These are phyloP conservation scores for Arthrobotrys sinensis DNA, from an alignment of 2,329 filamentous ascomycete species.

Conservation along the genomic window DNA sequence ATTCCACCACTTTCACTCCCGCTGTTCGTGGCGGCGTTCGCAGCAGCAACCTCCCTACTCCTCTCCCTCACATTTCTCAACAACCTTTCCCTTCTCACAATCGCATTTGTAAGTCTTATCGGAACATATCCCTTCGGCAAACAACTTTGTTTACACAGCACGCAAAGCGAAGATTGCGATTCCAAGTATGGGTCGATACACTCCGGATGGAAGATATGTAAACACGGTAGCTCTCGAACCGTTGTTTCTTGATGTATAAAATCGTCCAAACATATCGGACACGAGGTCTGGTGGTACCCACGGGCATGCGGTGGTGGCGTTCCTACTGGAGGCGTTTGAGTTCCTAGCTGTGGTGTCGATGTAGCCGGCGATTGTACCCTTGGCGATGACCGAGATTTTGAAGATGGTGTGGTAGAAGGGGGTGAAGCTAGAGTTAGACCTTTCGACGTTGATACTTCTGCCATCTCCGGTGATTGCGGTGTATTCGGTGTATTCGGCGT, in stretches of 20 bases:
- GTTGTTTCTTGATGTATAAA: conserved; percentile 79
- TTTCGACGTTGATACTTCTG: conserved; percentile 24
- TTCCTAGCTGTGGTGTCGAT: background rate
- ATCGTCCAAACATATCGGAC: conserved; percentile 90
- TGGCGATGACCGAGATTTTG: conserved; percentile 9
- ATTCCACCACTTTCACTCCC: conserved; percentile 24
- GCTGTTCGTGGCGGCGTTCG: background rate
- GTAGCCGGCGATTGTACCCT: conserved; percentile 6
- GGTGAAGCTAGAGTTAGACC: conserved; percentile 19
- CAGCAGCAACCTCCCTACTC: conserved; percentile 30
- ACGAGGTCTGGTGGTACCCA: conserved; percentile 80
- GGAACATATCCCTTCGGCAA: conserved; percentile 79
- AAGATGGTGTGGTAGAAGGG: background rate
- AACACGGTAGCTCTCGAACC: conserved; percentile 88
- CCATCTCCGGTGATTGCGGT: conserved; percentile 1
- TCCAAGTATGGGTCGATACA: conserved; percentile 90
- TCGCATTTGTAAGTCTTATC: conserved; percentile 81
- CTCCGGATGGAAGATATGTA: conserved; percentile 92
- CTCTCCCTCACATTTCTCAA: conserved; percentile 75
- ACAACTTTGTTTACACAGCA: conserved; percentile 88
- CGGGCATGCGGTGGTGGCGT: conserved; percentile 64
- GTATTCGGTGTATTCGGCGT: background rate
- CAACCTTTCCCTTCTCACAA: conserved; percentile 85
- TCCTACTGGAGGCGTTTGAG: background rate
- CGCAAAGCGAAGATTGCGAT: conserved; percentile 86